Evolutionary conservation across 495 filamentous ascomycete genomes (phyloP).

Genomic region (Xylaria scruposa): DNA sequence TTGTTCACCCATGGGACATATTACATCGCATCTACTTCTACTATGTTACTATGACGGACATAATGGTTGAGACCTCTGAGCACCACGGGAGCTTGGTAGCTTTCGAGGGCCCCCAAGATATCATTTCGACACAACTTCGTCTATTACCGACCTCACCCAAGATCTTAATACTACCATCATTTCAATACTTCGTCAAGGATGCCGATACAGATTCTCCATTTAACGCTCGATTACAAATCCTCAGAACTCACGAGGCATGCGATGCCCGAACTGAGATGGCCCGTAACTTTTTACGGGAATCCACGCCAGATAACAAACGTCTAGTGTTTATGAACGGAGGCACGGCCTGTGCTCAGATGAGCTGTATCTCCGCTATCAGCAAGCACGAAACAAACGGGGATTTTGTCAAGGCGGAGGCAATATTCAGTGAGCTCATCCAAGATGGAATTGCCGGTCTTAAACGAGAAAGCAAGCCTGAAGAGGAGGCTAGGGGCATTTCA

Average conservation of each 20-base stretch:
- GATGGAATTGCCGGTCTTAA: conserved; percentile 49
- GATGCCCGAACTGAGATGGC: conserved; percentile 50
- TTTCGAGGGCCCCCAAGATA: conserved; percentile 56
- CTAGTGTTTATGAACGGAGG: conserved; percentile 61
- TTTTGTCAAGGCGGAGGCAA: conserved; percentile 47
- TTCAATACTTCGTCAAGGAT: conserved; percentile 46
- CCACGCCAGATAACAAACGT: conserved; percentile 48
- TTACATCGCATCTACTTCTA: not conserved
- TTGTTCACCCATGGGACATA: not conserved
- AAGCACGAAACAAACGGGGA: conserved; percentile 50
- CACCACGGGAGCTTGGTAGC: conserved; percentile 56
- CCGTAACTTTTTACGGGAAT: conserved; percentile 50
- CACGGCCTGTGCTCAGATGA: conserved; percentile 50
- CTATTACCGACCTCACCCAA: conserved; percentile 57
- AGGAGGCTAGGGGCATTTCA: conserved; percentile 8
- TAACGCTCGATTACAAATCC: conserved; percentile 48
- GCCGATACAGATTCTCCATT: conserved; percentile 33
- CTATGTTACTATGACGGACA: conserved; percentile 16
- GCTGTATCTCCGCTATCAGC: conserved; percentile 53
- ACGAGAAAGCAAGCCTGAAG: conserved; percentile 17
- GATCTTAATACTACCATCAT: conserved; percentile 54
- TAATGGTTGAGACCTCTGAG: conserved; percentile 20
- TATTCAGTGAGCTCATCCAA: conserved; percentile 52
- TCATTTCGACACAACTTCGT: conserved; percentile 57
- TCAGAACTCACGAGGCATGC: conserved; percentile 49